A percentile compares a stretch with the other conserved stretches of the same genome.
Evolutionary conservation across 192 early-diverging fungal genomes (phyloP).

Genomic region (Linnemannia elongata): DNA sequence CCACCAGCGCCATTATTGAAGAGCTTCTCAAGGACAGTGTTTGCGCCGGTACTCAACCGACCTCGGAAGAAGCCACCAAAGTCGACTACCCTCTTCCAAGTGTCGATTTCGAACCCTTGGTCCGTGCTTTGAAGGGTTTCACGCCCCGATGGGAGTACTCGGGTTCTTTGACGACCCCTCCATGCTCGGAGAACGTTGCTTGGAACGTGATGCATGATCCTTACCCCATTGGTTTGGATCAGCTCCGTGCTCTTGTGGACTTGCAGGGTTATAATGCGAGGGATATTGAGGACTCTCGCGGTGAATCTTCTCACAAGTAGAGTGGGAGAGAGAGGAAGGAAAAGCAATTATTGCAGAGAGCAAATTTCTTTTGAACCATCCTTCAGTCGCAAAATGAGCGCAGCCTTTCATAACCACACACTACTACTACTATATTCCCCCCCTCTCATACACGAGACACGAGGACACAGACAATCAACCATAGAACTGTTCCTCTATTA

Average conservation of each 20-base stretch:
- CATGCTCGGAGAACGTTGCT: constrained; percentile 70
- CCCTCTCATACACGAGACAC: too few species aligned
- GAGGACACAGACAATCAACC: too few species aligned
- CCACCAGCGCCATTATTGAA: not conserved
- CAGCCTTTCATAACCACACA: too few species aligned
- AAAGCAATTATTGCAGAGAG: not conserved
- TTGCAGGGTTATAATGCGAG: constrained; percentile 63
- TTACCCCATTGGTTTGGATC: constrained; percentile 42
- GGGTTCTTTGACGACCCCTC: constrained; percentile 74
- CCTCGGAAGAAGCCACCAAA: constrained; percentile 10
- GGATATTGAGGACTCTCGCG: constrained; percentile 29
- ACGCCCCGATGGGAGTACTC: constrained; percentile 58
- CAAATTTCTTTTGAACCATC: not conserved
- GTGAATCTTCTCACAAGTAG: not conserved
- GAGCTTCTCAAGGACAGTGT: constrained; percentile 8
- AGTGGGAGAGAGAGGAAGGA: not conserved
- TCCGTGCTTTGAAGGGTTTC: constrained; percentile 13
- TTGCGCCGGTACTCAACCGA: not conserved
- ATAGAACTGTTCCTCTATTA: too few species aligned
- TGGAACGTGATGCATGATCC: constrained; percentile 63
- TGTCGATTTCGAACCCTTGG: constrained; percentile 18
- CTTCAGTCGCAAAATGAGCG: too few species aligned
- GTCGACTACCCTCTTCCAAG: constrained; percentile 24
- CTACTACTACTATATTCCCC: too few species aligned
- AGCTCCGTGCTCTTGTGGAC: constrained; percentile 49